Conservation (phyloP, 768 basidiomycete genomes). For the Lactarius trivialis region DNA sequence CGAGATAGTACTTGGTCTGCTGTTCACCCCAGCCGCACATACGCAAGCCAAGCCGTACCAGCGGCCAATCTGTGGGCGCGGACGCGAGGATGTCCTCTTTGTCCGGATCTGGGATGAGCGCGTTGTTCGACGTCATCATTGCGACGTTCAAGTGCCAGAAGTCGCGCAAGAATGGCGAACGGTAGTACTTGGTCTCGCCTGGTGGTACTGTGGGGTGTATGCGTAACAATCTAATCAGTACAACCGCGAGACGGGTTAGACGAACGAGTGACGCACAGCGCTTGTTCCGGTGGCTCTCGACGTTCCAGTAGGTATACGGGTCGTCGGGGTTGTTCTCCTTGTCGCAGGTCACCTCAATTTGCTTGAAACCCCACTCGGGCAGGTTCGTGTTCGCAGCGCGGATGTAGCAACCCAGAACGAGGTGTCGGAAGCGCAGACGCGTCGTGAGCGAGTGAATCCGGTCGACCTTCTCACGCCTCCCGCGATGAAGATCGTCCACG, state of each 20-base stretch:
- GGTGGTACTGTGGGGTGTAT: conserved; percentile 43
- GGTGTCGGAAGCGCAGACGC: conserved; percentile 76
- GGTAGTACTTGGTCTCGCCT: conserved; percentile 77
- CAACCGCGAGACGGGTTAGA: background rate
- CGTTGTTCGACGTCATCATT: conserved; percentile 99
- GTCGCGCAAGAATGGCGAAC: conserved; percentile 89
- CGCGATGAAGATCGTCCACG: conserved; percentile 78
- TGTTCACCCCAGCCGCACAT: conserved; percentile 96
- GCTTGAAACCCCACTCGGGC: conserved; percentile 99
- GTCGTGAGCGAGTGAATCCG: conserved; percentile 89
- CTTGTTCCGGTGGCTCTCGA: conserved; percentile 96
- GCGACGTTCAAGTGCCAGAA: conserved; percentile 99
- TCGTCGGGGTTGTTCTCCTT: conserved; percentile 80
- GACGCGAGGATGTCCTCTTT: conserved; percentile 98
- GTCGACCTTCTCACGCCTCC: conserved; percentile 49
- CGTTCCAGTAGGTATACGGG: conserved; percentile 93
- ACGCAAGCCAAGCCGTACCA: conserved; percentile 79
- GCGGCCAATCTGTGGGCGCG: conserved; percentile 89
- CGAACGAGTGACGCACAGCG: conserved; percentile 53
- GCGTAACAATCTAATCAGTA: no score
- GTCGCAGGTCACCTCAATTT: conserved; percentile 92
- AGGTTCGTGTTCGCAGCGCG: conserved; percentile 81
- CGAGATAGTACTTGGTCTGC: conserved; percentile 87
- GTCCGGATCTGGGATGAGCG: conserved; percentile 93
- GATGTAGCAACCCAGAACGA: conserved; percentile 76